Conservation (phyloP, 768 basidiomycete species). For the Boletales sp. region DNA sequence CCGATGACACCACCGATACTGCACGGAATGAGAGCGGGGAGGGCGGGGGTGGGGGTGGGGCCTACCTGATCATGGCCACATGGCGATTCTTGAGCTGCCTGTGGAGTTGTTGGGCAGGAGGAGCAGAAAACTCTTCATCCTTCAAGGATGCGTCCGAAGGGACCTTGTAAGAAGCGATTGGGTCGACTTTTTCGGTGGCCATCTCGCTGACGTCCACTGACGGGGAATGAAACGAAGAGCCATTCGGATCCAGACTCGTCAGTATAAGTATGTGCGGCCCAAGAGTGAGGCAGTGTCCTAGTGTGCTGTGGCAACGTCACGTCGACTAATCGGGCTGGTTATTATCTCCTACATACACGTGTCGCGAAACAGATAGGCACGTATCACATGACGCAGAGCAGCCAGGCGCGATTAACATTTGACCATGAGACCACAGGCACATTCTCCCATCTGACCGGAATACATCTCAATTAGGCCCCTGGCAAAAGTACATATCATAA, state of each 20-base stretch:
- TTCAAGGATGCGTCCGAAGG: slow-evolving; percentile 14
- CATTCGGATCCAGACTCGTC: too few relatives aligned
- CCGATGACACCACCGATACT: slow-evolving; percentile 60
- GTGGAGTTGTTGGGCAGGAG: slow-evolving; percentile 30
- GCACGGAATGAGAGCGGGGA: slow-evolving; percentile 2
- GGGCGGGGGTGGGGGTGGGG: background rate
- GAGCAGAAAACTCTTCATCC: slow-evolving; percentile 19
- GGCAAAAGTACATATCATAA: too few relatives aligned
- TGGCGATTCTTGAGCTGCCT: slow-evolving; percentile 75
- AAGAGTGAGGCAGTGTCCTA: too few relatives aligned
- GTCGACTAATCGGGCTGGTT: too few relatives aligned
- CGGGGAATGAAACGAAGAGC: background rate
- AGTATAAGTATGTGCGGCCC: background rate
- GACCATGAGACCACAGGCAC: too few relatives aligned
- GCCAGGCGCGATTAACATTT: too few relatives aligned
- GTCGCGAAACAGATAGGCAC: too few relatives aligned
- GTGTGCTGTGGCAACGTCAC: too few relatives aligned
- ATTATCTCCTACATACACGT: too few relatives aligned
- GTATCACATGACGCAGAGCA: too few relatives aligned
- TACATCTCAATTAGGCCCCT: too few relatives aligned
- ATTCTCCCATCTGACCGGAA: too few relatives aligned
- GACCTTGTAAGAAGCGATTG: background rate
- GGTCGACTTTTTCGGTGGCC: slow-evolving; percentile 21
- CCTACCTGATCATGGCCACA: slow-evolving; percentile 76
- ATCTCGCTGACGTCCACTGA: background rate